These are phyloP conservation scores for Diutina rugosa DNA, from an alignment of 1,139 yeast species.

Conservation along the genomic window DNA sequence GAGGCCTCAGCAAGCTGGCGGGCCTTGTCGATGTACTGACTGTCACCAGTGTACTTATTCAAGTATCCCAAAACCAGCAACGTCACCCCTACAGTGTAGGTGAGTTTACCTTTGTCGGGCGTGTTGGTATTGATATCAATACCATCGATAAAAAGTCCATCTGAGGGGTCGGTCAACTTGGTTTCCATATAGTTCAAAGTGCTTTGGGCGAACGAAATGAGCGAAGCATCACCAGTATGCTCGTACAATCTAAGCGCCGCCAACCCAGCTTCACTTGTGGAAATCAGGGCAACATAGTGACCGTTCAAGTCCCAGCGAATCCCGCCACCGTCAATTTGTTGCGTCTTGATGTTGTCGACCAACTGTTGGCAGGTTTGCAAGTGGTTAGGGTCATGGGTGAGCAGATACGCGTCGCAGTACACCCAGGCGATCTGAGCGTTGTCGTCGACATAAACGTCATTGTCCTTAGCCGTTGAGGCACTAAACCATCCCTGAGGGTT, in stretches of 20 bases:
- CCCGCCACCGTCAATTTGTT: constrained; percentile 13
- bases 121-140: constrained; percentile 9
- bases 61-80: constrained; percentile 19
- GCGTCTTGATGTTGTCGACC: background rate
- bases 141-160: constrained; percentile 21
- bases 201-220: background rate
- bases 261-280: constrained; percentile 21
- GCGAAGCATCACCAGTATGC: background rate
- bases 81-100: constrained; percentile 25
- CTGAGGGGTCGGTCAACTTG: constrained; percentile 16
- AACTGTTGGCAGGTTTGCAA: background rate
- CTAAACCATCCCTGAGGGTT: constrained; percentile 14
- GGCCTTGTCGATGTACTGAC: constrained; percentile 9
- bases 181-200: constrained; percentile 13
- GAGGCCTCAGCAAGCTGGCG: constrained; percentile 10
- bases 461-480: constrained; percentile 17
- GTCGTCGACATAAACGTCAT: constrained; percentile 23
- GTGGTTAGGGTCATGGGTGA: background rate
- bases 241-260: constrained; percentile 16
- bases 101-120: constrained; percentile 19
- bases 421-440: constrained; percentile 23
- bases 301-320: constrained; percentile 17
- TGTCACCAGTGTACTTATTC: constrained; percentile 8
- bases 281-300: constrained; percentile 21
- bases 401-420: constrained; percentile 11